Percentiles rank a stretch among this genome's conserved stretches.
These are phyloP conservation scores for Dactylellina cionopaga DNA, from an alignment of 2,329 filamentous ascomycete species.

Conservation along the genomic window DNA sequence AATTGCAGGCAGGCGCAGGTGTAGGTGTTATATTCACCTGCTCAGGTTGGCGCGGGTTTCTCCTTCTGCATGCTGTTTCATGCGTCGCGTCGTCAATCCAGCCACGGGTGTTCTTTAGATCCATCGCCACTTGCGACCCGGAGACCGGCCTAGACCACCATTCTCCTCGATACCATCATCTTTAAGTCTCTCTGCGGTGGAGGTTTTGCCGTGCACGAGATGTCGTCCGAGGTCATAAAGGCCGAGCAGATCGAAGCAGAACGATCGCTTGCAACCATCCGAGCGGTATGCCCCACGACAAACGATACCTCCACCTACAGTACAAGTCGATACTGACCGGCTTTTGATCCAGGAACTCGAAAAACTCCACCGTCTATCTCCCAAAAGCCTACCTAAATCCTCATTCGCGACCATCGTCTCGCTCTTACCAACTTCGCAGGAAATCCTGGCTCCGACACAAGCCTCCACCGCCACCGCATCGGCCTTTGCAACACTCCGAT, in stretches of 20 bases:
- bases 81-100: too few relatives aligned
- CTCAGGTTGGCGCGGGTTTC: too few relatives aligned
- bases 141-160: too few relatives aligned
- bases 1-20: too few relatives aligned
- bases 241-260: constrained; percentile 38
- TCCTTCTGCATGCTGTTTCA: too few relatives aligned
- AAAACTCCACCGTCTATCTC: constrained; percentile 44
- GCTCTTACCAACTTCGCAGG: constrained; percentile 30
- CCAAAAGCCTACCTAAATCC: constrained; percentile 29
- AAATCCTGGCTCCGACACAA: constrained; percentile 42
- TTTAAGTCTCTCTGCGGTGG: too few relatives aligned
- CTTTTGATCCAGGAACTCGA: constrained; percentile 49
- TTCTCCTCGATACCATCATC: too few relatives aligned
- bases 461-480: constrained; percentile 37
- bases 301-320: not conserved
- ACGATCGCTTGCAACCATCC: constrained; percentile 26
- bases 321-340: too few relatives aligned
- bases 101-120: too few relatives aligned
- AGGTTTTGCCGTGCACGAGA: not conserved
- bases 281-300: constrained; percentile 11
- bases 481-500: constrained; percentile 36
- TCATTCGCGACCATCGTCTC: constrained; percentile 25
- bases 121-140: too few relatives aligned
- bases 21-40: too few relatives aligned
- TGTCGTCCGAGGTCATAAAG: constrained; percentile 27